These are phyloP conservation scores for Oryza longistaminata DNA, from an alignment of 176 grass and related monocot genomes.

Conservation along the genomic window DNA sequence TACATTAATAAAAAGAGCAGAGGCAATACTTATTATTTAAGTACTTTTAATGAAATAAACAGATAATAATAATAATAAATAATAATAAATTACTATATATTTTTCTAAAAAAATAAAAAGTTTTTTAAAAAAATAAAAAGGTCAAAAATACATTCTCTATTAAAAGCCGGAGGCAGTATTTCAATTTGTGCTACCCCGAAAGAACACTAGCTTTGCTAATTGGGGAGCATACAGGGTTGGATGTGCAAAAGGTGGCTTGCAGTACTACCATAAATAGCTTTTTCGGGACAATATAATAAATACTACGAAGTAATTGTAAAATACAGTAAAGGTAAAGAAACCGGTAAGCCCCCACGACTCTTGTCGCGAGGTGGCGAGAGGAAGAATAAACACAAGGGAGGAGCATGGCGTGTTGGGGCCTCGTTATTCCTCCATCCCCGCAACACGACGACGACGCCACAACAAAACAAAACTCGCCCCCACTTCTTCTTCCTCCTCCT, in stretches of 20 bases:
- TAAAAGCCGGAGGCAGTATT: no score
- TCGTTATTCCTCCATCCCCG: slow-evolving; percentile 25
- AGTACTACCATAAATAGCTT: background rate
- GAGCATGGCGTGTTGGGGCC: background rate
- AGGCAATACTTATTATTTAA: no score
- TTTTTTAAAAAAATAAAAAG: no score
- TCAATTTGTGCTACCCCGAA: no score
- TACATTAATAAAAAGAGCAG: no score
- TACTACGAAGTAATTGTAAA: background rate
- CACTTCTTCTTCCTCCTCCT: background rate
- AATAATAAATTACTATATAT: no score
- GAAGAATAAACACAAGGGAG: slow-evolving; percentile 19
- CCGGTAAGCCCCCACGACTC: background rate
- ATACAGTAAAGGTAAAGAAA: background rate
- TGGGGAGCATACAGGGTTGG: background rate
- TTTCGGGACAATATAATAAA: background rate
- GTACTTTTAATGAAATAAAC: no score
- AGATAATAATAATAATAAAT: no score
- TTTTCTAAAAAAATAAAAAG: no score
- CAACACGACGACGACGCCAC: slow-evolving; percentile 32
- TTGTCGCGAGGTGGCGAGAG: slow-evolving; percentile 24
- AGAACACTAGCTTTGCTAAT: background rate
- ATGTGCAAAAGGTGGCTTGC: background rate
- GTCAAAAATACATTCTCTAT: no score
- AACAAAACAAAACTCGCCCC: slow-evolving; percentile 43